These are phyloP conservation scores for Grosmannia penicillata DNA, from an alignment of 2,329 filamentous ascomycete species.

Conservation along the genomic window DNA sequence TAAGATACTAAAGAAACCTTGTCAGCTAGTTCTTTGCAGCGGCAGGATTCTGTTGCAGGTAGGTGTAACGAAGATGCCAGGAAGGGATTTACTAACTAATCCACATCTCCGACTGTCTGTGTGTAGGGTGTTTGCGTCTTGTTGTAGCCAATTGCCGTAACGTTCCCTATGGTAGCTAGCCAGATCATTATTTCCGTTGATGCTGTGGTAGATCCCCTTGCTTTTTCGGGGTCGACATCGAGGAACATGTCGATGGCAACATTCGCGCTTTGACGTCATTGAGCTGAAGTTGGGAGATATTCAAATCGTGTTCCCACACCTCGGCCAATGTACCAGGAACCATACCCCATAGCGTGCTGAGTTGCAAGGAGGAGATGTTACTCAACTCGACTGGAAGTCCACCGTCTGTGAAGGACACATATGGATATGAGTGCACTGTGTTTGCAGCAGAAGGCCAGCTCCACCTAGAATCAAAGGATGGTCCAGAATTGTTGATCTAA, in stretches of 20 bases:
- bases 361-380: not conserved
- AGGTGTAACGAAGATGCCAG: not conserved
- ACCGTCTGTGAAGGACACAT: not conserved
- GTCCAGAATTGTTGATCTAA: constrained; percentile 1
- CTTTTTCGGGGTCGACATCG: not conserved
- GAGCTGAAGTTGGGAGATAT: no score
- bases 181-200: constrained; percentile 4
- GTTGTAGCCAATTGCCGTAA: not conserved
- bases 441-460: not conserved
- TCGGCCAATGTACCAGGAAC: not conserved
- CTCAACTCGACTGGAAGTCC: not conserved
- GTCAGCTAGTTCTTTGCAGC: not conserved
- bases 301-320: not conserved
- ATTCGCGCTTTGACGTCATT: constrained; percentile 1
- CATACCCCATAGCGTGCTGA: not conserved
- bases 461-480: constrained; percentile 3
- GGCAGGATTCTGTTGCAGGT: not conserved
- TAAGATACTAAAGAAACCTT: not conserved
- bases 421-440: constrained; percentile 3
- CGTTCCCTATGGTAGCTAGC: not conserved
- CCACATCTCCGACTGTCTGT: not conserved
- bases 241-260: constrained; percentile 5
- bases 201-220: not conserved
- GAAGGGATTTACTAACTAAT: constrained; percentile 1
- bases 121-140: not conserved